Percentiles rank a stretch among this genome's conserved stretches.
phyloP scores from a whole-genome alignment of 2,329 filamentous ascomycete species.

The Macroventuria anomochaeta region DNA sequence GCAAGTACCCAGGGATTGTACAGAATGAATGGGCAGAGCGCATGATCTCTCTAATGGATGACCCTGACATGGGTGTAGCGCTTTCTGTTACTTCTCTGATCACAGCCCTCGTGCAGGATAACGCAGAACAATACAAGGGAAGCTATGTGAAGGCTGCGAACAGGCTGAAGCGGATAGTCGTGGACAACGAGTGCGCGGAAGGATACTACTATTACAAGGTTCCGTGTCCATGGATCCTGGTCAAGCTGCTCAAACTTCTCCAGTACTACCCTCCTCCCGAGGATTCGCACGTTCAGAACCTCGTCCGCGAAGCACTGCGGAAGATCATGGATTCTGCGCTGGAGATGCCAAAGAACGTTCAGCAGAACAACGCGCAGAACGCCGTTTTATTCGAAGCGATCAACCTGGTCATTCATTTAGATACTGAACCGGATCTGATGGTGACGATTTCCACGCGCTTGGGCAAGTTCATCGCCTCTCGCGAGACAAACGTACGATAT shows the following conservation, averaged over 20 bases:
- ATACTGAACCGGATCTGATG: conserved; percentile 94
- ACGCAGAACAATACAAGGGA: conserved; percentile 91
- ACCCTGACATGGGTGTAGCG: conserved; percentile 89
- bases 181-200: conserved; percentile 85
- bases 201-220: conserved; percentile 99
- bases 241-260: conserved; percentile 87
- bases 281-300: conserved; percentile 86
- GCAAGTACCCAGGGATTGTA: conserved; percentile 91
- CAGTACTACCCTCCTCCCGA: conserved; percentile 98
- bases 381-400: conserved; percentile 98
- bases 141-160: conserved; percentile 94
- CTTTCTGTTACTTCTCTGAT: conserved; percentile 95
- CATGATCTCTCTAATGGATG: conserved; percentile 99
- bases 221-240: conserved; percentile 97
- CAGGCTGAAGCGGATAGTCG: conserved; percentile 84
- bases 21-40: conserved; percentile 97
- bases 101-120: conserved; percentile 92
- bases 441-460: conserved; percentile 90
- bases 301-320: conserved; percentile 90
- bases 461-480: conserved; percentile 93
- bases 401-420: conserved; percentile 96
- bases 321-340: conserved; percentile 90
- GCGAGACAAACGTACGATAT: conserved; percentile 97
- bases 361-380: conserved; percentile 99
- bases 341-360: conserved; percentile 96